Evolutionary conservation across 495 filamentous ascomycete genomes (phyloP).

Genomic region (Aspergillus wentii): DNA sequence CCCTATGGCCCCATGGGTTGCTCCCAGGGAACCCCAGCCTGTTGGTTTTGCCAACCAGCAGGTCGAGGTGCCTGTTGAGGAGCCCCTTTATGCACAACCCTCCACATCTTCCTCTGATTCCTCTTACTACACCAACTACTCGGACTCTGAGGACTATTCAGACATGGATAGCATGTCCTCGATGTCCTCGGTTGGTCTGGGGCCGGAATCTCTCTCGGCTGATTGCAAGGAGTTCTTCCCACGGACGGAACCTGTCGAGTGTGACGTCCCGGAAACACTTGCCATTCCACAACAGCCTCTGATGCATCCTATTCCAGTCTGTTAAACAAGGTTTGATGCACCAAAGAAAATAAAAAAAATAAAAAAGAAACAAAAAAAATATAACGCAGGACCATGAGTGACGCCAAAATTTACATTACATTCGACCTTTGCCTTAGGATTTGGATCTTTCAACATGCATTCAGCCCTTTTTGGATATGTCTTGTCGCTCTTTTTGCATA

Average conservation of each 20-base stretch:
- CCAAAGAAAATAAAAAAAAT: constrained; percentile 2
- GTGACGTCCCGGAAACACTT: constrained; percentile 13
- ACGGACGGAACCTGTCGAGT: constrained; percentile 21
- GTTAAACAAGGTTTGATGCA: constrained; percentile 6
- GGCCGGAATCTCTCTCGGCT: constrained; percentile 24
- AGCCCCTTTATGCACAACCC: constrained; percentile 30
- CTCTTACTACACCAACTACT: constrained; percentile 35
- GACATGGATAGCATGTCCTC: constrained; percentile 33
- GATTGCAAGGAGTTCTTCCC: constrained; percentile 31
- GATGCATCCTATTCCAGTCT: constrained; percentile 20
- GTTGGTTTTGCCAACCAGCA: constrained; percentile 26
- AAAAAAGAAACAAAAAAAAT: constrained; percentile 1
- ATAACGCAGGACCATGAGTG: constrained; percentile 25
- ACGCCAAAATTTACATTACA: constrained; percentile 11
- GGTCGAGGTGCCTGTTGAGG: constrained; percentile 23
- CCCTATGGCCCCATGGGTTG: constrained; percentile 27
- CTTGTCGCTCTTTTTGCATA: constrained; percentile 11
- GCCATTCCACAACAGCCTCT: constrained; percentile 23
- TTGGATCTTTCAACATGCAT: not conserved
- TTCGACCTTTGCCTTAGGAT: not conserved
- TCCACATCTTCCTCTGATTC: constrained; percentile 37
- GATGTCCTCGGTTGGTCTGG: constrained; percentile 32
- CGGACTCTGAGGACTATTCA: constrained; percentile 38
- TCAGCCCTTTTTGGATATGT: constrained; percentile 5
- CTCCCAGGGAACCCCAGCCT: constrained; percentile 19